Evolutionary conservation across 1,284 basidiomycete genomes (phyloP).

Genomic region (Ganoderma leucocontextum): DNA sequence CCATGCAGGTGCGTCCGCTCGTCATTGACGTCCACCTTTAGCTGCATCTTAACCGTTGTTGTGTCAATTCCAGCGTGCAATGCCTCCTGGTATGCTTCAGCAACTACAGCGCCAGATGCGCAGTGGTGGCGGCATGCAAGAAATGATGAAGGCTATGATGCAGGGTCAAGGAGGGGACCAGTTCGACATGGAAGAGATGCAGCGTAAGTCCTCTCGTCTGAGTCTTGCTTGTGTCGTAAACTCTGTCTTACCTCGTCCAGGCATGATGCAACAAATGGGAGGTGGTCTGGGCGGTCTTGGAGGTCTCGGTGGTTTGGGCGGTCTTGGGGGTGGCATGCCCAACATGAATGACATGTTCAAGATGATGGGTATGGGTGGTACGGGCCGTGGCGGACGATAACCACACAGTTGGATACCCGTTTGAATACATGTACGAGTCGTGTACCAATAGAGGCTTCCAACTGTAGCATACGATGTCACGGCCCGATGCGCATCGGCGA

Average conservation of each 20-base stretch:
- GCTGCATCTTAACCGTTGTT: not conserved
- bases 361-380: constrained; percentile 82
- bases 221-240: not conserved
- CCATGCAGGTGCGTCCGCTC: constrained; percentile 76
- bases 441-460: constrained; percentile 29
- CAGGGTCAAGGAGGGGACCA: constrained; percentile 86
- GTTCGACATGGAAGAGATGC: constrained; percentile 88
- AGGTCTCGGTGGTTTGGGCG: constrained; percentile 64
- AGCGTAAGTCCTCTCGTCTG: constrained; percentile 57
- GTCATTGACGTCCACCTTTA: not conserved
- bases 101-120: constrained; percentile 86
- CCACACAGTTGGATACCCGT: constrained; percentile 28
- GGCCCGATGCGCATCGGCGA: not conserved
- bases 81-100: constrained; percentile 91
- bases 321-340: constrained; percentile 64
- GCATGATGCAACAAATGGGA: constrained; percentile 91
- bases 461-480: constrained; percentile 30
- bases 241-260: constrained; percentile 38
- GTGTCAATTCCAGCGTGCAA: constrained; percentile 64
- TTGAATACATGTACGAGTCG: constrained; percentile 28
- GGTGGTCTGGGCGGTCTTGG: constrained; percentile 65
- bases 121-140: constrained; percentile 88
- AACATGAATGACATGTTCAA: constrained; percentile 82
- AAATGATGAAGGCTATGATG: constrained; percentile 98
- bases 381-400: constrained; percentile 33